Base-by-base conservation (phyloP, 495 filamentous ascomycete species). In the Penicillium riverlandense region DNA sequence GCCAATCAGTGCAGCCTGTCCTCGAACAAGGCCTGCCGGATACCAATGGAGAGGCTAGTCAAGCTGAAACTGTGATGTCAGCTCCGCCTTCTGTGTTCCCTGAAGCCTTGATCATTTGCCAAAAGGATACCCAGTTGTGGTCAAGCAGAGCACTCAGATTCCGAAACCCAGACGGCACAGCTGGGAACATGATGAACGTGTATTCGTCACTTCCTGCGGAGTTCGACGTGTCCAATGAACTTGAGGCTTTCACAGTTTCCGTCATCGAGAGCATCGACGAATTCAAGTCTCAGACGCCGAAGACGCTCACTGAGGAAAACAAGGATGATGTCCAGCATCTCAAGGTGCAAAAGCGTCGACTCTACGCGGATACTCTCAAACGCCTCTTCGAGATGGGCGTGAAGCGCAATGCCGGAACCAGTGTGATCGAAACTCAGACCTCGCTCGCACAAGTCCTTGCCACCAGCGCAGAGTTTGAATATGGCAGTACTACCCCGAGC, bases 321-420 rank as follows among this genome's bases (percentile, higher is more conserved):
- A 88, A 87, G 53, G 75, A 83, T 2, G 48, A 74, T 7, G 79
- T 96, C 30, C 86, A 87, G 52, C 87, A 96, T 63, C 77, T 97
- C 47, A 96, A 95, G 67, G 78, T 79, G 0, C 75, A 86, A 43
- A 99, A 99, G 65, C 82, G 88, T n/a, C 89, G 85, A 51, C 78
- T 96, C 11, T 92, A 91, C 49, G 83, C 86, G 1, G 91, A 97
- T 50, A 88, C 85, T 0, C 67, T 99, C 43, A 88, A 85, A 54
- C 76, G 75, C 7, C 63, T 96, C 2, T 80, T 88, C 15, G 76
- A 84, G 16, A 96, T 97, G 89, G 94, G 94, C 13, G 78, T 97
- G 44, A 84, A 83, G 52, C 79, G 80, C 11, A 95, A 89, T 57
- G 70, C 91, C 14, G 78, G 83, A 46, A 76, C 71, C 28, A 79